Evolutionary conservation across 352 stramenopile species (phyloP), one percentile per base, ranked within the genome.

Genomic region (Pythium aquatile): DNA sequence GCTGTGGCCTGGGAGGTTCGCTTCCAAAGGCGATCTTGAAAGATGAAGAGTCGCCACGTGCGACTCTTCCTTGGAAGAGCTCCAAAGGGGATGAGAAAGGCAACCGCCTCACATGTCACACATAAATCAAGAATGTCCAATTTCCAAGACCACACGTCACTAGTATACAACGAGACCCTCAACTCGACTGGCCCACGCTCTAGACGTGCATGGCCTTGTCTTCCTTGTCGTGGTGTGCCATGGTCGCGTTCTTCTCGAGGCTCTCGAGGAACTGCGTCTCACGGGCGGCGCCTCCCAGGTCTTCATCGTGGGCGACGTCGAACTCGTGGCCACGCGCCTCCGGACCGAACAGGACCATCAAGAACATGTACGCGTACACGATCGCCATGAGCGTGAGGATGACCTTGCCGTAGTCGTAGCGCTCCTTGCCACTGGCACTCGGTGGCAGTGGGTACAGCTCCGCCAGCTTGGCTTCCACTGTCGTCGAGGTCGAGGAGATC

Each of bases 371-470:
- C 28, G 69, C 70, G 55, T 74, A 82, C 14, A 85, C 70, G 35
- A 75, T 59, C 5, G 63, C 75, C 29, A 85, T 55, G 44, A 83
- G 80, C 42, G 75, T 75, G 47, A 61, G 71, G 33, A 85, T 83
- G 16, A 85, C 74, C 47, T 83, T 85, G 46, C 65, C 77, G 47
- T 85, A 85, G 52, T 85, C 51, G 64, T 81, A 81, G 47, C 77
- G 77, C 30, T 63, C 61, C 24, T 56, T 66, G 6, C 77, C 72
- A 26, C 66, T 55, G 17, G 60, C 58, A 0, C 58, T 70, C 33
- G 74, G 70, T 29, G 70, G 68, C 6, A 85, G 58, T 47, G 75
- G 77, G 55, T 74, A 85, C 17, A 68, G 51, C 48, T 83, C 77
- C 10, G 67, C 75, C 11, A 85, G 74, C 29, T 67, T 73, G 32